Base-by-base conservation (phyloP, 2,329 filamentous ascomycete genomes). In the Ustulina deusta region DNA sequence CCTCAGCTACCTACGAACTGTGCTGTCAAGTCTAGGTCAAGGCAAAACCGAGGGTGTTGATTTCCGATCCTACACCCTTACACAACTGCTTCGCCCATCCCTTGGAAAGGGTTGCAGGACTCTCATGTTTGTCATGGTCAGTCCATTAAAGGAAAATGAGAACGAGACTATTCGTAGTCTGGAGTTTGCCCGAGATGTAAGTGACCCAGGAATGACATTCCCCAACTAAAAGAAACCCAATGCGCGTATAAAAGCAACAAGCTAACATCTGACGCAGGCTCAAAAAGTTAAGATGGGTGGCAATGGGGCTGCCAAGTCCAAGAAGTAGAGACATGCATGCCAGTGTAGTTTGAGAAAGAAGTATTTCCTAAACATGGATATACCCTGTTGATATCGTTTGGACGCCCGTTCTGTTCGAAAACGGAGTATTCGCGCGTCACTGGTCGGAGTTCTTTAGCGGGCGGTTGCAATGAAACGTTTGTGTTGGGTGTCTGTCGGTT, bases 71-170 rank as follows among this genome's bases (percentile, higher is more conserved):
- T 97, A 93, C 74, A 98, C 97, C 87, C 86, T 99, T 72, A 99
- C 96, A 9, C 97, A 97, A 77, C 86, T 99, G 54, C 86, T 99
- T 42, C 93, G 98, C 87, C 97, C 96, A 77, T 97, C 93, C 2
- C 84, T 99, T 7, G 95, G 96, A 3, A 96, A 96, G 17, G 97
- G 97, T 79, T 96, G 92, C 74, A 97, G 97, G 82, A 99, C 96
- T 0, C 90, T 99, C 75, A 99, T 99, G 96, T 97, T 99, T 79
- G 93, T 98, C 78, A 98, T 98, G 94, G 92, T 97, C 64, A 96
- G 92, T 74, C 96, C 96, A 38, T 83, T 98, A 66, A 93, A 97
- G 82, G 92, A 90, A 6, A 96, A 98, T 82, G 84, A 97, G 71
- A 92, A 91, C 76, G 96, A 99, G 84, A 97, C 94, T 2, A 84